phyloP scores from a whole-genome alignment of 2,329 filamentous ascomycete genomes.

The Penicillium glabrum region DNA sequence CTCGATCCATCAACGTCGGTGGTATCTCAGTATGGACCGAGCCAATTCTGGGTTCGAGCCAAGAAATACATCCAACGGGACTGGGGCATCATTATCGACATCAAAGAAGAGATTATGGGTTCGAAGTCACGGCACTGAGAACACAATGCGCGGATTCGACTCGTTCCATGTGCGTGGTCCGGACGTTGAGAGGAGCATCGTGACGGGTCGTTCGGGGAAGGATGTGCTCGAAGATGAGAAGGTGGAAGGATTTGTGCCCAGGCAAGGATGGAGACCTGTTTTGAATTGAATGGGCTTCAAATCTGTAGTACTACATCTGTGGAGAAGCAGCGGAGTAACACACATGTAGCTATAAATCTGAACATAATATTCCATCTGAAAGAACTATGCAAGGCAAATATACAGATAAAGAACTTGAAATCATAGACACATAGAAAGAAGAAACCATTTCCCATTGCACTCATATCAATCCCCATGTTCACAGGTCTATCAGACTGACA shows the following conservation, averaged over 20 bases:
- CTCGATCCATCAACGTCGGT: conserved; percentile 66
- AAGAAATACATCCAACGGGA: conserved; percentile 6
- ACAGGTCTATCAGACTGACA: too few species aligned
- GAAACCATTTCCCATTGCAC: too few species aligned
- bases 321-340: too few species aligned
- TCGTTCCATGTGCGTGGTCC: conserved; percentile 63
- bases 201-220: conserved; percentile 60
- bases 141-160: conserved; percentile 44
- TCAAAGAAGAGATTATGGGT: conserved; percentile 28
- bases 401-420: too few species aligned
- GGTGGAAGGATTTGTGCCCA: conserved; percentile 55
- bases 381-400: too few species aligned
- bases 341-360: too few species aligned
- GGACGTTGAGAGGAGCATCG: conserved; percentile 63
- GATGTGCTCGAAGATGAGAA: conserved; percentile 64
- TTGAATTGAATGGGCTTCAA: conserved; percentile 13
- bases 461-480: too few species aligned
- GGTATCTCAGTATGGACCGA: conserved; percentile 66
- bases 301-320: too few species aligned
- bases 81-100: not conserved
- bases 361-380: too few species aligned
- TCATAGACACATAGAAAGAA: too few species aligned
- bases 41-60: conserved; percentile 56
- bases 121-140: conserved; percentile 18
- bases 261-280: conserved; percentile 59